Conservation (phyloP, 2,329 filamentous ascomycete species). For the Keithomyces neogunnii region DNA sequence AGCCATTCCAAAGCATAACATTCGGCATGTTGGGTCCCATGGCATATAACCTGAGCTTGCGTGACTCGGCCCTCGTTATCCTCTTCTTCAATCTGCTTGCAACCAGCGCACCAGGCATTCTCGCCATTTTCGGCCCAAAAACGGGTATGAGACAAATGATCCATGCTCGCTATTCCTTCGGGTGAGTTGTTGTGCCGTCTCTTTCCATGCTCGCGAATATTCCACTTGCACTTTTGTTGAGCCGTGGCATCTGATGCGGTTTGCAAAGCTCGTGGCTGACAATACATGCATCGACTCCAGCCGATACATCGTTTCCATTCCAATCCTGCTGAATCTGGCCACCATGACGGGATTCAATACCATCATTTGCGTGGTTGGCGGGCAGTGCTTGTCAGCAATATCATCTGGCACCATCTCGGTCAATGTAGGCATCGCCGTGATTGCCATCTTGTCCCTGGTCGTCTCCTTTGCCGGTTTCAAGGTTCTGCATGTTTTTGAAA, state of each 20-base stretch:
- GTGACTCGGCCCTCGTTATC: constrained; percentile 50
- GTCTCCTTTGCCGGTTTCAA: constrained; percentile 55
- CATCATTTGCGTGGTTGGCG: constrained; percentile 52
- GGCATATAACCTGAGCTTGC: constrained; percentile 43
- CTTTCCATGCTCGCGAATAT: background rate
- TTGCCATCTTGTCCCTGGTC: constrained; percentile 45
- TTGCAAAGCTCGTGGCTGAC: background rate
- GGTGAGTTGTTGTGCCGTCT: constrained; percentile 23
- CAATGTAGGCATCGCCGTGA: constrained; percentile 52
- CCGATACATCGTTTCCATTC: constrained; percentile 49
- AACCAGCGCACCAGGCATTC: constrained; percentile 44
- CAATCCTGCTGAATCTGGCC: constrained; percentile 53
- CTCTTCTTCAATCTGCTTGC: constrained; percentile 54
- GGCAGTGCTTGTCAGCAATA: constrained; percentile 48
- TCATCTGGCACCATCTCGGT: constrained; percentile 39
- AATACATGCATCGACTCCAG: constrained; percentile 16
- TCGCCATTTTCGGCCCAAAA: constrained; percentile 50
- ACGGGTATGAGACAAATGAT: constrained; percentile 60
- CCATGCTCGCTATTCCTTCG: constrained; percentile 55
- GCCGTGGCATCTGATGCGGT: background rate
- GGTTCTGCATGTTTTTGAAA: constrained; percentile 49
- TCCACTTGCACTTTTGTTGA: background rate
- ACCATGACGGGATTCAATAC: constrained; percentile 56
- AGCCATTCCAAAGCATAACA: constrained; percentile 36
- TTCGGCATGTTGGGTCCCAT: constrained; percentile 56